These are phyloP conservation scores for Xeromyces bisporus DNA, from an alignment of 495 filamentous ascomycete genomes.

Conservation along the genomic window DNA sequence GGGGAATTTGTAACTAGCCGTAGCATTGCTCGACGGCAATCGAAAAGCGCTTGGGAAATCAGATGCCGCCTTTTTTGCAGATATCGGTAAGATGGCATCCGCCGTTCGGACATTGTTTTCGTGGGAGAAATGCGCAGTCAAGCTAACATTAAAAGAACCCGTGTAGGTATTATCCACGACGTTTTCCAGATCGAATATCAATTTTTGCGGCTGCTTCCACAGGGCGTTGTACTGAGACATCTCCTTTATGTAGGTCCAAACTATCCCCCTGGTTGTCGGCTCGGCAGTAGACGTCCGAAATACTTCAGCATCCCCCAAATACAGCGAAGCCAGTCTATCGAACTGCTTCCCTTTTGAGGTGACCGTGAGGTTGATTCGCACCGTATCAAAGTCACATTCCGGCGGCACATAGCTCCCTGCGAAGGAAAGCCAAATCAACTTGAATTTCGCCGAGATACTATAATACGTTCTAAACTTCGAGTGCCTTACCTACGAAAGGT, in stretches of 20 bases:
- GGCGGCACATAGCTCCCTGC: slow-evolving; percentile 53
- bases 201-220: slow-evolving; percentile 48
- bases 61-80: slow-evolving; percentile 33
- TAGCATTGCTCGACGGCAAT: slow-evolving; percentile 48
- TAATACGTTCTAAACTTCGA: not conserved
- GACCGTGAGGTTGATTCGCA: slow-evolving; percentile 69
- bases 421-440: slow-evolving; percentile 1
- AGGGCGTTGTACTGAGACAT: slow-evolving; percentile 58
- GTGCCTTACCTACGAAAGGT: slow-evolving; percentile 57
- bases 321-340: slow-evolving; percentile 67
- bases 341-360: slow-evolving; percentile 59
- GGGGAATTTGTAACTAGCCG: slow-evolving; percentile 37
- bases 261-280: slow-evolving; percentile 52
- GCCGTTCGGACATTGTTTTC: slow-evolving; percentile 32
- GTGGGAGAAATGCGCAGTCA: slow-evolving; percentile 55
- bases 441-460: slow-evolving; percentile 1
- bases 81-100: slow-evolving; percentile 59
- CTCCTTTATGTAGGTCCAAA: slow-evolving; percentile 68
- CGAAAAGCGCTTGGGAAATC: slow-evolving; percentile 49
- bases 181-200: slow-evolving; percentile 78
- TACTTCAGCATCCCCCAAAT: slow-evolving; percentile 64
- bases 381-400: slow-evolving; percentile 55
- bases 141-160: slow-evolving; percentile 60
- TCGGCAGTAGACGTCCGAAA: slow-evolving; percentile 81
- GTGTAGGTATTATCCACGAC: slow-evolving; percentile 61